phyloP scores from a whole-genome alignment of 495 filamentous ascomycete genomes.

The Pyrenula massariospora region DNA sequence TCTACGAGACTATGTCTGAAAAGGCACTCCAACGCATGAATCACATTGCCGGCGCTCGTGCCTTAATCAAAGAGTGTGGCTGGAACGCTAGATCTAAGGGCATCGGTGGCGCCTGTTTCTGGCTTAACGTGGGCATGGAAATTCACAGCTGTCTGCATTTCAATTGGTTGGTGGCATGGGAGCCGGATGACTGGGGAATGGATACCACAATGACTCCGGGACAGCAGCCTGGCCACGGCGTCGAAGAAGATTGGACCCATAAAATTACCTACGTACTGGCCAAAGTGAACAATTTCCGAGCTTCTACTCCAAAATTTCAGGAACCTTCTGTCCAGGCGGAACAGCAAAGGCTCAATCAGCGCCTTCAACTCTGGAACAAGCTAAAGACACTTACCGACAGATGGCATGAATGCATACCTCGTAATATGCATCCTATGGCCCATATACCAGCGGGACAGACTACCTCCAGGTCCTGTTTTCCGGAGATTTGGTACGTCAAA shows the following conservation, averaged over 20 bases:
- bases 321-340: constrained; percentile 47
- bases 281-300: constrained; percentile 76
- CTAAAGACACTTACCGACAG: constrained; percentile 64
- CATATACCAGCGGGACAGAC: constrained; percentile 61
- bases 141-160: constrained; percentile 76
- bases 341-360: constrained; percentile 48
- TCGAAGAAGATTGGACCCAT: constrained; percentile 82
- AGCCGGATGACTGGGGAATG: constrained; percentile 84
- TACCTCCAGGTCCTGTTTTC: constrained; percentile 61
- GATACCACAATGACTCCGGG: constrained; percentile 59
- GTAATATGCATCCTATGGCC: constrained; percentile 79
- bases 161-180: constrained; percentile 82
- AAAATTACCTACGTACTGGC: constrained; percentile 83
- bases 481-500: constrained; percentile 65
- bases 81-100: constrained; percentile 77
- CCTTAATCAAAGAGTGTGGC: constrained; percentile 79
- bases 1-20: constrained; percentile 86
- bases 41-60: constrained; percentile 77
- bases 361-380: constrained; percentile 64
- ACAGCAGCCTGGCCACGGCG: constrained; percentile 22
- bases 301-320: constrained; percentile 48
- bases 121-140: constrained; percentile 87
- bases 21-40: constrained; percentile 64
- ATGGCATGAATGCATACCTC: constrained; percentile 68
- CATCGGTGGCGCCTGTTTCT: constrained; percentile 84